Evolutionary conservation across 345 rosid genomes (phyloP).

Genomic region (Arabidopsis arenosa): DNA sequence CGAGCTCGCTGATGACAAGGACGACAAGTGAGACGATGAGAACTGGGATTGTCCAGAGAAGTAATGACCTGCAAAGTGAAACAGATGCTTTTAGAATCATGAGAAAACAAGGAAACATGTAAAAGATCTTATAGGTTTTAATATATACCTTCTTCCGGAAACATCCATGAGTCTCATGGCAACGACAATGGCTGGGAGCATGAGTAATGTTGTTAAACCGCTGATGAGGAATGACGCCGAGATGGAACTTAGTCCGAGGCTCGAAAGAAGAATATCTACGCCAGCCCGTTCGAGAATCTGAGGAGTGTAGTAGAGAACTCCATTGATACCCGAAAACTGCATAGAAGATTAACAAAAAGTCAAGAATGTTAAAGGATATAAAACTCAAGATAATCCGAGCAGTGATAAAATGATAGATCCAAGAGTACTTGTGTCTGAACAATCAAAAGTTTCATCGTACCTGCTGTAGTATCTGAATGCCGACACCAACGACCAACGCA

Average conservation of each 20-base stretch:
- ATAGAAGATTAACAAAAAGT: neutral
- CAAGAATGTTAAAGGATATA: conserved; percentile 2
- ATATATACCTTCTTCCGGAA: conserved; percentile 81
- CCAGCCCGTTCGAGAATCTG: conserved; percentile 96
- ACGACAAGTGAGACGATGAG: conserved; percentile 69
- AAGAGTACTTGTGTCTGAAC: neutral
- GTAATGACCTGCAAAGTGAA: conserved; percentile 63
- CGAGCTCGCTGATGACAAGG: conserved; percentile 64
- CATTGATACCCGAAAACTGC: conserved; percentile 95
- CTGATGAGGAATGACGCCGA: conserved; percentile 97
- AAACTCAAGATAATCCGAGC: neutral
- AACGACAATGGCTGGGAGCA: conserved; percentile 91
- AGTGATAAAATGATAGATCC: neutral
- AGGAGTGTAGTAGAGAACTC: conserved; percentile 97
- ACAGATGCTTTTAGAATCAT: conserved; percentile 20
- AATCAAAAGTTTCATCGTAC: conserved; percentile 43
- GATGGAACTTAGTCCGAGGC: conserved; percentile 69
- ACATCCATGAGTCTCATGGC: conserved; percentile 97
- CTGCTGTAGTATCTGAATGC: conserved; percentile 96
- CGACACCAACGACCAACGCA: conserved; percentile 85
- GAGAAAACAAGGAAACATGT: conserved; percentile 1
- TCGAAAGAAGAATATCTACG: conserved; percentile 79
- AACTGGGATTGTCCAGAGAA: conserved; percentile 85
- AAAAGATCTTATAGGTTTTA: neutral
- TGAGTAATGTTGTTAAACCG: conserved; percentile 77